Percentiles rank a stretch among this genome's conserved stretches.
phyloP scores from a whole-genome alignment of 179 eudicot genomes.

The Silene noctiflora region DNA sequence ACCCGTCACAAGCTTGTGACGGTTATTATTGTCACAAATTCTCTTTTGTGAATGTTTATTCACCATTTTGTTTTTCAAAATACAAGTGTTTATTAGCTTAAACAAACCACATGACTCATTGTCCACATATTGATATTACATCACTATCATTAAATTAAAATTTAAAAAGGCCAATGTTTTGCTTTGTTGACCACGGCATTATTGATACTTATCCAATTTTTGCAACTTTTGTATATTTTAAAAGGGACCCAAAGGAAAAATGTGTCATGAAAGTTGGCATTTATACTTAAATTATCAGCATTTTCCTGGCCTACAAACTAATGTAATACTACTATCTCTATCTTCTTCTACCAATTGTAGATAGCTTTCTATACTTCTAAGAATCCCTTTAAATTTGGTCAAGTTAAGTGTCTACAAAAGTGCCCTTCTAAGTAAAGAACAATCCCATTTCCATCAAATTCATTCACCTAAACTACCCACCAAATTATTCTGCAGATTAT shows the following conservation, averaged over 20 bases:
- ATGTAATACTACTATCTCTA: not conserved
- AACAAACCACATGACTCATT: not conserved
- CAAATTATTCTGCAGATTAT: not conserved
- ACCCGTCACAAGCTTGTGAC: no score
- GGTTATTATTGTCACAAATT: no score
- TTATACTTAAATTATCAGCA: not conserved
- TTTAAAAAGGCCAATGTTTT: not conserved
- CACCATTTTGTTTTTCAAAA: not conserved
- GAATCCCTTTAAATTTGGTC: slow-evolving; percentile 10
- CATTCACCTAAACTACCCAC: not conserved
- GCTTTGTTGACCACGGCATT: slow-evolving; percentile 11
- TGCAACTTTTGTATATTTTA: not conserved
- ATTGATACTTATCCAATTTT: slow-evolving; percentile 1
- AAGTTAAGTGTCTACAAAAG: slow-evolving; percentile 4
- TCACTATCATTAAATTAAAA: not conserved
- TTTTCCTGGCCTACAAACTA: not conserved
- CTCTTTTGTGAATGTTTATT: no score
- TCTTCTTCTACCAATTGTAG: not conserved
- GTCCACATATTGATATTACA: not conserved
- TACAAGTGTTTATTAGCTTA: not conserved
- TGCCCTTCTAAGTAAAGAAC: slow-evolving; percentile 6
- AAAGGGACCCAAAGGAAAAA: not conserved
- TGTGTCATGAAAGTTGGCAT: not conserved
- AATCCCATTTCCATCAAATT: not conserved
- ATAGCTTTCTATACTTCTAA: not conserved